Base-by-base conservation (phyloP, 768 basidiomycete species). In the Boletus sp. region DNA sequence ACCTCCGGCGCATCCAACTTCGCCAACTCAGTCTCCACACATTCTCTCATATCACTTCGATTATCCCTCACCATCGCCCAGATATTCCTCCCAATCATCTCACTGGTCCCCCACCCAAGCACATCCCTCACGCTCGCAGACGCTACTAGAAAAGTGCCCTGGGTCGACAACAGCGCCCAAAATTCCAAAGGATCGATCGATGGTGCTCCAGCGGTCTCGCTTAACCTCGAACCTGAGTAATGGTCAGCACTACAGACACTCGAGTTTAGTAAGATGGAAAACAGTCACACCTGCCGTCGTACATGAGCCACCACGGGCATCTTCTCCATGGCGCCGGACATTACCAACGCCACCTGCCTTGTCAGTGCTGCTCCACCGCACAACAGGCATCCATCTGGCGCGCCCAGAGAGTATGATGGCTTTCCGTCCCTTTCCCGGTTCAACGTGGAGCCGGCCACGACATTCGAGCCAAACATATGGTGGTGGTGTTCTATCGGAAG, bases 401-500 rank as follows among this genome's bases (percentile, higher is more conserved):
- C 96, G 80, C 0, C 89, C 95, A 54, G 83, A 84, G n/a, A 99
- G 78, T 36, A 99, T 84, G 66, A 99, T 93, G 2, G 94, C 92
- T 73, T 98, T 97, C 37, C 94, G 78, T 1, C 94, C 94, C 67
- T 98, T 98, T 1, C 94, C 93, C 0, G 93, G 88, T 75, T 99
- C 96, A 54, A 91, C 82, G 65, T 95, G 89, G 40, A 98, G 78
- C 32, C 92, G 79, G 1, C 96, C 96, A n/a, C 87, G 79, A 49
- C 86, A 89, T 69, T 97, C 93, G 15, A 98, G 78, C 96, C 96
- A 99, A 18, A 94, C 81, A 72, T 89, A 94, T 2, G 64, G 64
- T 2, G 77, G 77, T 41, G 44, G 0, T 33, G 53, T 41, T 18
- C 39, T 45, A 10, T 54, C 47, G 60, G 55, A 46, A 3, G 41